These are phyloP conservation scores for Melocanna baccifera DNA, from an alignment of 176 grass and related monocot species.

Conservation along the genomic window DNA sequence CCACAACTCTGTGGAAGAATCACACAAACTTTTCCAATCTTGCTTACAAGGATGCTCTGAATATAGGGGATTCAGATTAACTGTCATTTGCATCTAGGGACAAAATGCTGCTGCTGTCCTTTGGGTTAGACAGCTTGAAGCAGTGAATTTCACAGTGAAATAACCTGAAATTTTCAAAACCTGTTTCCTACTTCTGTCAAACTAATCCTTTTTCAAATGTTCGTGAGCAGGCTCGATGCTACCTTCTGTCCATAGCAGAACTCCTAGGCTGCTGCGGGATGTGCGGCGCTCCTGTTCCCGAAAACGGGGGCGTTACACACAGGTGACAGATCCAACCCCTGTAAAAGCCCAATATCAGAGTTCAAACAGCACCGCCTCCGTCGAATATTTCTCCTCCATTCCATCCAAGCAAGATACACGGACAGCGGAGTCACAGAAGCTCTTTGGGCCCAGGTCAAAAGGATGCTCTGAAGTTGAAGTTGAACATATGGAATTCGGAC, in stretches of 20 bases:
- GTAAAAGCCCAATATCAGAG: slow-evolving; percentile 20
- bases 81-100: slow-evolving; percentile 8
- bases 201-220: too few relatives aligned
- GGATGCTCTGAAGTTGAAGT: slow-evolving; percentile 26
- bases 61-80: slow-evolving; percentile 23
- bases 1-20: slow-evolving; percentile 28
- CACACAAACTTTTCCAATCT: slow-evolving; percentile 3
- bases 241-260: too few relatives aligned
- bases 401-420: slow-evolving; percentile 30
- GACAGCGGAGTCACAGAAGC: slow-evolving; percentile 11
- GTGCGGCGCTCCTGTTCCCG: too few relatives aligned
- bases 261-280: too few relatives aligned
- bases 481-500: slow-evolving; percentile 28
- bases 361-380: slow-evolving; percentile 19
- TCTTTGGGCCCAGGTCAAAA: slow-evolving; percentile 13
- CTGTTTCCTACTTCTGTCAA: too few relatives aligned
- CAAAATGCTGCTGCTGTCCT: neutral
- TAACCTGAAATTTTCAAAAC: too few relatives aligned
- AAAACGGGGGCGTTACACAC: too few relatives aligned
- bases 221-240: too few relatives aligned
- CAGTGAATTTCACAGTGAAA: slow-evolving; percentile 16
- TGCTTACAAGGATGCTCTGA: slow-evolving; percentile 35
- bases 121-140: slow-evolving; percentile 17
- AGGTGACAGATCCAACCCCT: slow-evolving; percentile 32
- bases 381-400: slow-evolving; percentile 14